A percentile compares a stretch with the other conserved stretches of the same genome.
Evolutionary conservation across 495 filamentous ascomycete genomes (phyloP).

Genomic region (Terfezia boudieri): DNA sequence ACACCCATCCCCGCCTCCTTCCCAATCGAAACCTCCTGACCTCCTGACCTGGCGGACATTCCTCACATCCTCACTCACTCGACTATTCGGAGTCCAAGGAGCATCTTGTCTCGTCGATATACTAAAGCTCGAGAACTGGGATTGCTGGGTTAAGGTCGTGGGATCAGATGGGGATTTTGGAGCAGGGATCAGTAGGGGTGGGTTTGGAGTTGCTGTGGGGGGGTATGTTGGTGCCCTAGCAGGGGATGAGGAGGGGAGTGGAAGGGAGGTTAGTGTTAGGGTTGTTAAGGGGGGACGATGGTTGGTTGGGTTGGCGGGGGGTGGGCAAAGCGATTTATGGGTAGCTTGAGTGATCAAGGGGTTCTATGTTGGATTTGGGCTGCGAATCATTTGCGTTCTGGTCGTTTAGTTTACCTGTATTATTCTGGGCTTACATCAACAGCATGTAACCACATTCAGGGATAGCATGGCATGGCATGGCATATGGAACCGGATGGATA

Average conservation of each 20-base stretch:
- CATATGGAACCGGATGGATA: not conserved
- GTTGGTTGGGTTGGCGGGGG: not conserved
- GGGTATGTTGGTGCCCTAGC: not conserved
- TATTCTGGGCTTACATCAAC: not conserved
- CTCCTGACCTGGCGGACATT: not conserved
- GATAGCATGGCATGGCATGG: not conserved
- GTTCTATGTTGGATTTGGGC: not conserved
- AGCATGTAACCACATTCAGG: not conserved
- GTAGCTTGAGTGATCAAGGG: not conserved
- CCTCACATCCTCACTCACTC: not conserved
- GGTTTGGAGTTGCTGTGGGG: not conserved
- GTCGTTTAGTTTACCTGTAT: not conserved
- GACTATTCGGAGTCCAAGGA: not conserved
- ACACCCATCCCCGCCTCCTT: not conserved
- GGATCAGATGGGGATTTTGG: not conserved
- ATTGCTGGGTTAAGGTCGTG: not conserved
- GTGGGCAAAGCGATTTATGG: not conserved
- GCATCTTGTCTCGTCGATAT: not conserved
- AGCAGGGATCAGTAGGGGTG: too few relatives aligned
- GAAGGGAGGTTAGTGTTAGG: not conserved
- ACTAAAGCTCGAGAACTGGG: not conserved
- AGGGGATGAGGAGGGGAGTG: too few relatives aligned
- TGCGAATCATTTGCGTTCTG: not conserved
- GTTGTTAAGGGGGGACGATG: not conserved
- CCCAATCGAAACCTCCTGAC: not conserved